These are phyloP conservation scores for Sporobolomyces roseus DNA, from an alignment of 768 basidiomycete genomes.

Conservation along the genomic window DNA sequence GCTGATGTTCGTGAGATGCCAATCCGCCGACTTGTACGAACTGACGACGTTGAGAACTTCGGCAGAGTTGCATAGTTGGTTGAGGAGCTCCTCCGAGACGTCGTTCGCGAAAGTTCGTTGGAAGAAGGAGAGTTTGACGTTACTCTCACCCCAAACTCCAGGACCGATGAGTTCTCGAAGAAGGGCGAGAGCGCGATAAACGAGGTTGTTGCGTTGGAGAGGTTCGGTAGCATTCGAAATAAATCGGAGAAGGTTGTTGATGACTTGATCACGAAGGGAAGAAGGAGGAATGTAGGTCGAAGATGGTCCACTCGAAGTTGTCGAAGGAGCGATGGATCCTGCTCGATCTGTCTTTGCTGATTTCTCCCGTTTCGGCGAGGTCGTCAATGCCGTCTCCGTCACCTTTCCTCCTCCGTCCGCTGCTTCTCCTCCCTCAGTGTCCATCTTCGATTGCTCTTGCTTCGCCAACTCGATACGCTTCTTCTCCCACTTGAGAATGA, in stretches of 20 bases:
- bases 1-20: conserved; percentile 69
- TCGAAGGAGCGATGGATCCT: conserved; percentile 47
- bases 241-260: conserved; percentile 91
- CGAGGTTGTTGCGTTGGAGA: conserved; percentile 49
- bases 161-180: conserved; percentile 76
- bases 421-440: conserved; percentile 10
- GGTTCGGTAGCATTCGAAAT: conserved; percentile 59
- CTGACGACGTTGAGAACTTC: conserved; percentile 84
- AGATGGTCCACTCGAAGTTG: conserved; percentile 41
- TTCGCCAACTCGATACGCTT: conserved; percentile 46
- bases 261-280: conserved; percentile 78
- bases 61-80: conserved; percentile 71
- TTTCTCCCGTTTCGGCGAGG: conserved; percentile 46
- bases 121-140: conserved; percentile 86
- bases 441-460: conserved; percentile 50
- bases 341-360: conserved; percentile 47
- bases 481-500: conserved; percentile 86
- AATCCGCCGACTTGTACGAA: conserved; percentile 72
- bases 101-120: conserved; percentile 71
- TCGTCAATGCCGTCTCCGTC: neutral
- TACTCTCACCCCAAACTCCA: conserved; percentile 83
- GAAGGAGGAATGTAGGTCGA: conserved; percentile 54
- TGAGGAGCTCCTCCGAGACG: conserved; percentile 63
- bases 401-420: neutral
- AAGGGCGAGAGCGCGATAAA: conserved; percentile 50